Conservation (phyloP, 352 stramenopile species). For the Phytopythium litorale region DNA sequence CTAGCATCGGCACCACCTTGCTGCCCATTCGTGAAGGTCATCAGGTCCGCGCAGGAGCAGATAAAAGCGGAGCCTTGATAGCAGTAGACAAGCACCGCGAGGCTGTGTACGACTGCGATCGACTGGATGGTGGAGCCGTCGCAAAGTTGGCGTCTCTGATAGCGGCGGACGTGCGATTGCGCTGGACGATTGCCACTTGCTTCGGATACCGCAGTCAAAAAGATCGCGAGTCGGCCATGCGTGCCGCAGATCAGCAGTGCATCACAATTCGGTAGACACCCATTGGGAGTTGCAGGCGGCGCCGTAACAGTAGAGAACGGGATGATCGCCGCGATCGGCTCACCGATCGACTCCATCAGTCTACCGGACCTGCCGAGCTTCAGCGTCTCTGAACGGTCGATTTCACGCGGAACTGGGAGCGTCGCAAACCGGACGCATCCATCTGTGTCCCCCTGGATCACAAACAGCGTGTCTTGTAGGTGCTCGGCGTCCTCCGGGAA, state of each 20-base stretch:
- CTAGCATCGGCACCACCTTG: not conserved
- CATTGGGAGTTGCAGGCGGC: not conserved
- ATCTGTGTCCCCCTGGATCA: conserved; percentile 64
- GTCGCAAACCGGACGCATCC: conserved; percentile 38
- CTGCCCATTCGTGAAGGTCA: not conserved
- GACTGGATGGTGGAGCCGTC: conserved; percentile 13
- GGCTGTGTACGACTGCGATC: conserved; percentile 19
- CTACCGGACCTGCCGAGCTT: conserved; percentile 16
- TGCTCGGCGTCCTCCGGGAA: conserved; percentile 13
- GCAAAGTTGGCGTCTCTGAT: not conserved
- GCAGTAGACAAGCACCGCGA: conserved; percentile 33
- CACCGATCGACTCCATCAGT: conserved; percentile 16
- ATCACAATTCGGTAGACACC: conserved; percentile 3
- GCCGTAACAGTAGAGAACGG: conserved; percentile 12
- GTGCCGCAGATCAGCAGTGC: conserved; percentile 19
- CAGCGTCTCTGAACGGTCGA: not conserved
- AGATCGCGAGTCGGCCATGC: conserved; percentile 12
- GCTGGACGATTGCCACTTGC: not conserved
- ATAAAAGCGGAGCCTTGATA: conserved; percentile 19
- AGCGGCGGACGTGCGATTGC: not conserved
- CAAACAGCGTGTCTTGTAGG: conserved; percentile 9
- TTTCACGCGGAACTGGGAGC: conserved; percentile 3
- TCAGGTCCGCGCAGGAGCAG: conserved; percentile 12
- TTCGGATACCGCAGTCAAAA: not conserved
- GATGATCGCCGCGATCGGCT: conserved; percentile 31